phyloP scores from a whole-genome alignment of 140 eudicot species.

The Flaveria floridana region DNA sequence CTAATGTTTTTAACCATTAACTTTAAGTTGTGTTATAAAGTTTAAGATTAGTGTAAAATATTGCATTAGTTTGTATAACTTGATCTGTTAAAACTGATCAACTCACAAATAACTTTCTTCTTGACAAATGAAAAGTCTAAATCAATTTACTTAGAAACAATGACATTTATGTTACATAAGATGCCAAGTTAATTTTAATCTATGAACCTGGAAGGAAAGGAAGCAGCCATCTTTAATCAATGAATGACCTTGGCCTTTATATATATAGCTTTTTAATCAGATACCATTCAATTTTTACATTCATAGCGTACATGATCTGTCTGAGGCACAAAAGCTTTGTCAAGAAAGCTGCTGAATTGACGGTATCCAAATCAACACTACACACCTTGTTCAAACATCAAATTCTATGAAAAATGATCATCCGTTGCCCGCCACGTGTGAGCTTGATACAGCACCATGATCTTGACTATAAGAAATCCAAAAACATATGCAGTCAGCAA shows the following conservation, averaged over 20 bases:
- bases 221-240: neutral
- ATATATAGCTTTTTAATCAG: slow-evolving; percentile 21
- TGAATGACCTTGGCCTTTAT: neutral
- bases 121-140: too few species aligned
- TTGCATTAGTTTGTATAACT: too few species aligned
- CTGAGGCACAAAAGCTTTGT: slow-evolving; percentile 32
- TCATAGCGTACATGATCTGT: slow-evolving; percentile 33
- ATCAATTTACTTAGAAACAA: too few species aligned
- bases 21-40: too few species aligned
- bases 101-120: too few species aligned
- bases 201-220: neutral
- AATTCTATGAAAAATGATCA: slow-evolving; percentile 19
- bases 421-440: slow-evolving; percentile 8
- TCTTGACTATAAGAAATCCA: slow-evolving; percentile 30
- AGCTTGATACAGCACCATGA: slow-evolving; percentile 28
- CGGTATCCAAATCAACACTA: slow-evolving; percentile 25
- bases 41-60: too few species aligned
- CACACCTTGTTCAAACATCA: slow-evolving; percentile 32
- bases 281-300: slow-evolving; percentile 38
- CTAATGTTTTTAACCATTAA: too few species aligned
- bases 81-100: too few species aligned
- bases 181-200: neutral
- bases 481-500: slow-evolving; percentile 8
- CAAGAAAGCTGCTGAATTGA: slow-evolving; percentile 28
- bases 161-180: neutral